Evolutionary conservation across 176 grass and related monocot genomes (phyloP).

Genomic region (Avena sativa): DNA sequence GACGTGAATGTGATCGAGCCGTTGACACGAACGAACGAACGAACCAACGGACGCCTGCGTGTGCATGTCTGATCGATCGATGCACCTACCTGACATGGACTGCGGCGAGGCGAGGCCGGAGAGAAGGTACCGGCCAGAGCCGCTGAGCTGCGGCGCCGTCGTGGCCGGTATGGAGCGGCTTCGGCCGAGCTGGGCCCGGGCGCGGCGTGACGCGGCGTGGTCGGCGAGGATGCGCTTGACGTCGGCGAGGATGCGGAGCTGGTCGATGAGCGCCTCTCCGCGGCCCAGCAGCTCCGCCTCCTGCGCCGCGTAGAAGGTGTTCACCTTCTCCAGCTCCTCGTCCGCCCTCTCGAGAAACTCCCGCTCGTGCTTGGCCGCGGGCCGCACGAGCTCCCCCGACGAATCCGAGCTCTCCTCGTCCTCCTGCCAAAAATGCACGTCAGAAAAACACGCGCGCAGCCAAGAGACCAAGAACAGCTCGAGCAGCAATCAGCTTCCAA

Average conservation of each 20-base stretch:
- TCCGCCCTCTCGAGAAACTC: slow-evolving; percentile 73
- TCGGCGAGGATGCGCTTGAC: slow-evolving; percentile 77
- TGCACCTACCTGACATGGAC: slow-evolving; percentile 72
- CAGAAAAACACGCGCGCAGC: neutral
- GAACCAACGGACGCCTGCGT: neutral
- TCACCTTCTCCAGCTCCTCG: slow-evolving; percentile 89
- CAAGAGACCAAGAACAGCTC: too few relatives aligned
- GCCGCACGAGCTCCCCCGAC: slow-evolving; percentile 56
- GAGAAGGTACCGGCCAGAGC: slow-evolving; percentile 55
- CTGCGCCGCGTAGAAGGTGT: slow-evolving; percentile 60
- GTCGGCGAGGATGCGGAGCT: slow-evolving; percentile 78
- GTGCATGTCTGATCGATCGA: neutral
- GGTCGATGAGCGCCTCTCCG: slow-evolving; percentile 66
- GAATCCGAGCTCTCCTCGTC: slow-evolving; percentile 58
- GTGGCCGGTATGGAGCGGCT: neutral
- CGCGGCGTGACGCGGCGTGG: slow-evolving; percentile 42
- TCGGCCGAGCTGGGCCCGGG: slow-evolving; percentile 14
- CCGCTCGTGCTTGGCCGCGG: slow-evolving; percentile 64
- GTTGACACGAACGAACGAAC: neutral
- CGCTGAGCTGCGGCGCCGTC: neutral
- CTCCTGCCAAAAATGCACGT: slow-evolving; percentile 25
- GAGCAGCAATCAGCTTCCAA: too few relatives aligned
- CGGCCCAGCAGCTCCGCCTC: slow-evolving; percentile 69
- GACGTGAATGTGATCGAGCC: neutral
- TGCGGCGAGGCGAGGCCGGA: slow-evolving; percentile 61